Percentiles rank a stretch among this genome's conserved stretches.
Conservation (phyloP, 306 rosid genomes). For the Arachis hypogaea region DNA sequence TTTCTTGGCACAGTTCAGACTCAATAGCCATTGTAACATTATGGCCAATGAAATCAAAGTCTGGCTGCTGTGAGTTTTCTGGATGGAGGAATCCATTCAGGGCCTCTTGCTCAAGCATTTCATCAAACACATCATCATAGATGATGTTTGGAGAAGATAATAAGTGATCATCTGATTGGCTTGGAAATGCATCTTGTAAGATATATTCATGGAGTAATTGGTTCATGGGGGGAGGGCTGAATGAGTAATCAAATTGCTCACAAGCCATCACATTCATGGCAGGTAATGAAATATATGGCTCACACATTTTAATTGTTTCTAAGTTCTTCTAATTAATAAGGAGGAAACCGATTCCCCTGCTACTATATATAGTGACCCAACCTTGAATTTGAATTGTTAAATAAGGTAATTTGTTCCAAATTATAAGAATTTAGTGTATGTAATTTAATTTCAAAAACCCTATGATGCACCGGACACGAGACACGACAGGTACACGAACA, state of each 20-base stretch:
- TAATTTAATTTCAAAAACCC: too few species aligned
- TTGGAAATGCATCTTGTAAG: conserved; percentile 39
- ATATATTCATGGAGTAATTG: conserved; percentile 38
- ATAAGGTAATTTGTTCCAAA: not conserved
- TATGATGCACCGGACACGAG: too few species aligned
- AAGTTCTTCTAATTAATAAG: not conserved
- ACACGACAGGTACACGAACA: too few species aligned
- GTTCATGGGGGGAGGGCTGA: conserved; percentile 35
- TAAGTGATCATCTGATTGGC: conserved; percentile 36
- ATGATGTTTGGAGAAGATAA: conserved; percentile 30
- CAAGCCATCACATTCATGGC: conserved; percentile 43
- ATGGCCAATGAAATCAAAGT: conserved; percentile 30
- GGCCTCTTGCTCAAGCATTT: conserved; percentile 41
- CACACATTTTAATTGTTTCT: conserved; percentile 1
- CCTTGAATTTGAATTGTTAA: conserved; percentile 10
- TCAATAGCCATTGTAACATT: conserved; percentile 13
- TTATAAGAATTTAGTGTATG: not conserved
- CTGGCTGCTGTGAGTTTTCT: conserved; percentile 26
- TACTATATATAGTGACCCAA: conserved; percentile 26
- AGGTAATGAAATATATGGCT: conserved; percentile 23
- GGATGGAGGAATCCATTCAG: conserved; percentile 44
- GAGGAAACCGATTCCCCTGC: not conserved
- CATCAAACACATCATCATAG: conserved; percentile 36
- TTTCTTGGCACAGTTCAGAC: conserved; percentile 19
- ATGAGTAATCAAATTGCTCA: conserved; percentile 42